Conservation (phyloP, 305 asterid species). For the Galium porrigens region DNA sequence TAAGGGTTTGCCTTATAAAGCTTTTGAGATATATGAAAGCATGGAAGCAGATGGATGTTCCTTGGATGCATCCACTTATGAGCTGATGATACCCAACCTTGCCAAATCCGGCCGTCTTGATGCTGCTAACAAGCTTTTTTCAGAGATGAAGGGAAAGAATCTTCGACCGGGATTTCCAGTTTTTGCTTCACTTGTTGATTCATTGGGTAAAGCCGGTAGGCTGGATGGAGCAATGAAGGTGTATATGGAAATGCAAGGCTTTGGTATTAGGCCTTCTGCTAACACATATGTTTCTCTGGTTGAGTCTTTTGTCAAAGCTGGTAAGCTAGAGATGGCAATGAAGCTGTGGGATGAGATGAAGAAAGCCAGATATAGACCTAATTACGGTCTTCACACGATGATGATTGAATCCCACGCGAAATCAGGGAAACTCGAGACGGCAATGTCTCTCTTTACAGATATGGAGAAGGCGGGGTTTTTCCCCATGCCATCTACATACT, state of each 20-base stretch:
- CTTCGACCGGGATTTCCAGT: constrained; percentile 27
- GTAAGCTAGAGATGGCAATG: constrained; percentile 64
- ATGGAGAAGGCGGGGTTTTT: constrained; percentile 92
- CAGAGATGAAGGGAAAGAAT: constrained; percentile 37
- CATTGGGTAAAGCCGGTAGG: constrained; percentile 50
- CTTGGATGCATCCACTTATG: constrained; percentile 68
- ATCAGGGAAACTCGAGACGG: constrained; percentile 87
- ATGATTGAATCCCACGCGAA: constrained; percentile 87
- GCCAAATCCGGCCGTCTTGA: constrained; percentile 90
- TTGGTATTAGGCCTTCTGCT: constrained; percentile 78
- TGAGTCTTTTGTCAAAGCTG: constrained; percentile 82
- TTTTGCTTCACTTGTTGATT: constrained; percentile 34
- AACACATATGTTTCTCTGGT: constrained; percentile 68
- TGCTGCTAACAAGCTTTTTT: constrained; percentile 48
- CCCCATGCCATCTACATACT: constrained; percentile 92
- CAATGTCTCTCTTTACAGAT: constrained; percentile 74
- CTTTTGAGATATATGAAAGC: constrained; percentile 78
- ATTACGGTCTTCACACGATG: constrained; percentile 78
- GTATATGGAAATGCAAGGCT: constrained; percentile 79
- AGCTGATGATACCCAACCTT: constrained; percentile 73
- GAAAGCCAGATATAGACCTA: constrained; percentile 75
- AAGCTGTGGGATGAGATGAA: constrained; percentile 93
- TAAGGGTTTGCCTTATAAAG: constrained; percentile 78
- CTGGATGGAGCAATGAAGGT: constrained; percentile 75
- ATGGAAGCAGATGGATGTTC: constrained; percentile 69